Evolutionary conservation across 2,329 filamentous ascomycete genomes (phyloP).

Genomic region (Fusarium penzigii): DNA sequence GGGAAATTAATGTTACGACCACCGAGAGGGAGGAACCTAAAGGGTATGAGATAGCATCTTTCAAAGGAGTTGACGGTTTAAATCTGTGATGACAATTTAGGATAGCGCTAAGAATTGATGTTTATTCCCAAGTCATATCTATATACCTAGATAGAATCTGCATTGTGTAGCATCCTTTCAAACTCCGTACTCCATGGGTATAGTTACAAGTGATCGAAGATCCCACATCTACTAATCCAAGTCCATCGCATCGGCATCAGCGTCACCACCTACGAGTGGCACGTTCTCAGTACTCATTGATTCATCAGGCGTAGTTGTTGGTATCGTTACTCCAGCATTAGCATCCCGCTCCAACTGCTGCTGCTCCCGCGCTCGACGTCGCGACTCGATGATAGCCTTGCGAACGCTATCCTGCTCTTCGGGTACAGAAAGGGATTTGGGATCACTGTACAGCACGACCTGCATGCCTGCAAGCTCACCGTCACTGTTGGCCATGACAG

Average conservation of each 20-base stretch:
- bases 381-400: constrained; percentile 79
- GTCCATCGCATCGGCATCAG: constrained; percentile 68
- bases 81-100: background rate
- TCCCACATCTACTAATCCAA: constrained; percentile 47
- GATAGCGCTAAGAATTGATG: constrained; percentile 1
- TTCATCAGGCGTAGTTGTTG: constrained; percentile 7
- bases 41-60: no score
- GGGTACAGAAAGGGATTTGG: constrained; percentile 73
- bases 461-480: constrained; percentile 63
- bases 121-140: background rate
- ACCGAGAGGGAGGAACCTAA: no score
- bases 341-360: constrained; percentile 46
- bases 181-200: constrained; percentile 31
- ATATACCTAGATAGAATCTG: background rate
- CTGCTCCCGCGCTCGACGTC: constrained; percentile 64
- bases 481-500: constrained; percentile 60
- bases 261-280: constrained; percentile 13
- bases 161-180: constrained; percentile 4
- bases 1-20: no score
- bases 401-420: constrained; percentile 75
- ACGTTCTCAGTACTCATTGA: constrained; percentile 6
- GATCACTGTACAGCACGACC: constrained; percentile 83
- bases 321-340: constrained; percentile 3
- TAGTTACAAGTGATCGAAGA: constrained; percentile 3
- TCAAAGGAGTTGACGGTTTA: no score